Evolutionary conservation across 306 rosid species (phyloP).

Genomic region (Hylodesmum podocarpum): DNA sequence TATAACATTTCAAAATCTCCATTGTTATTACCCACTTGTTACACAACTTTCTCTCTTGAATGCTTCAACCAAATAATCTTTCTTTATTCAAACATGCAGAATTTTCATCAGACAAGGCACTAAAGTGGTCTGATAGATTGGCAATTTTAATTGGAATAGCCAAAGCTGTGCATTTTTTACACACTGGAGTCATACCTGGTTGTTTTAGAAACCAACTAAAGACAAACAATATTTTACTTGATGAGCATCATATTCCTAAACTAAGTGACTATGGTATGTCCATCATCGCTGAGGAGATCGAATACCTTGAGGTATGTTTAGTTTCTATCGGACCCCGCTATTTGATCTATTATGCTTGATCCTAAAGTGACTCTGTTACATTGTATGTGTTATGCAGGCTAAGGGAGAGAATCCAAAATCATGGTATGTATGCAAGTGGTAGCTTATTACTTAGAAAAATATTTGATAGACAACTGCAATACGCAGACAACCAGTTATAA

Average conservation of each 20-base stretch:
- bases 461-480: too few species aligned
- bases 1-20: background rate
- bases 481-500: too few species aligned
- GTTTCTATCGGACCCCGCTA: background rate
- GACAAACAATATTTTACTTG: conserved; percentile 71
- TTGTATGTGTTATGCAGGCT: conserved; percentile 45
- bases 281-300: conserved; percentile 56
- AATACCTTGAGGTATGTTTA: conserved; percentile 57
- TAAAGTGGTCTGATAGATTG: conserved; percentile 85
- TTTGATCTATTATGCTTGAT: background rate
- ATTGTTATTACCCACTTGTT: background rate
- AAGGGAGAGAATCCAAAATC: conserved; percentile 59
- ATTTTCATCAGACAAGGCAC: conserved; percentile 53
- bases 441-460: too few species aligned
- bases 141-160: conserved; percentile 80
- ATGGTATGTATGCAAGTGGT: conserved; percentile 45
- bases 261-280: conserved; percentile 88
- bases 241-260: conserved; percentile 74
- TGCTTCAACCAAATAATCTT: conserved; percentile 29
- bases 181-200: conserved; percentile 79
- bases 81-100: conserved; percentile 42
- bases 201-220: conserved; percentile 66
- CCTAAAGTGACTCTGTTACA: conserved; percentile 25
- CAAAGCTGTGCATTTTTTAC: conserved; percentile 84
- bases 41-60: conserved; percentile 5